Conservation (phyloP, 2,329 filamentous ascomycete species). For the Fusarium pseudonygamai region DNA sequence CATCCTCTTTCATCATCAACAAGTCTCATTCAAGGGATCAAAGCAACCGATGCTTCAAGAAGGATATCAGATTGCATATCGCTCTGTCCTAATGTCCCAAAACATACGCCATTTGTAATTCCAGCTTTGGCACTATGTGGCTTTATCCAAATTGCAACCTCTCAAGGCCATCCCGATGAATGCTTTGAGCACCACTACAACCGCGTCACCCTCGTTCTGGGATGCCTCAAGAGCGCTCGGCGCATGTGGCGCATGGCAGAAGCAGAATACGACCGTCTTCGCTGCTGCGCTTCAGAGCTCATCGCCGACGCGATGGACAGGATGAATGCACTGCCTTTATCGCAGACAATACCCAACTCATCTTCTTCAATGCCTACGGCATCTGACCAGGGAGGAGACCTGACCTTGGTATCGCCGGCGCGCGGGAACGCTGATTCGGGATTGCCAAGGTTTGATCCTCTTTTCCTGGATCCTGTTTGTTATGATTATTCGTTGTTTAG, state of each 20-base stretch:
- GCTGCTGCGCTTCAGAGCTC: slow-evolving; percentile 24
- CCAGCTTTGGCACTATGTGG: slow-evolving; percentile 27
- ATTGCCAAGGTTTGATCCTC: slow-evolving; percentile 7
- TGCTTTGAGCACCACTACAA: slow-evolving; percentile 39
- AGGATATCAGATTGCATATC: slow-evolving; percentile 36
- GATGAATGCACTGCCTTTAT: slow-evolving; percentile 34
- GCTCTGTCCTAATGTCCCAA: slow-evolving; percentile 28
- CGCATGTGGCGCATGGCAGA: slow-evolving; percentile 34
- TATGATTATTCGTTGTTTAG: slow-evolving; percentile 21
- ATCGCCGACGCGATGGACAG: slow-evolving; percentile 35
- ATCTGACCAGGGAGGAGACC: background rate
- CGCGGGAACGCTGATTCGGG: background rate
- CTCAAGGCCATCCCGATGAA: slow-evolving; percentile 31
- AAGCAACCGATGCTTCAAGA: slow-evolving; percentile 37
- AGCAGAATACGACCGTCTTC: slow-evolving; percentile 28
- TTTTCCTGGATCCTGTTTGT: slow-evolving; percentile 18
- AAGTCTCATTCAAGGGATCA: slow-evolving; percentile 31
- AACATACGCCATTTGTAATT: slow-evolving; percentile 35
- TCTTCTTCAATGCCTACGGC: background rate
- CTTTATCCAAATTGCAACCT: slow-evolving; percentile 34
- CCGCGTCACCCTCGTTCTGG: slow-evolving; percentile 21
- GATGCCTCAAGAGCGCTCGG: slow-evolving; percentile 28
- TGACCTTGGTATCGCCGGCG: background rate
- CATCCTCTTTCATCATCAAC: slow-evolving; percentile 22
- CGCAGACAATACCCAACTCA: background rate